Evolutionary conservation across 257 asterid genomes (phyloP).

Genomic region (Linaria vulgaris): DNA sequence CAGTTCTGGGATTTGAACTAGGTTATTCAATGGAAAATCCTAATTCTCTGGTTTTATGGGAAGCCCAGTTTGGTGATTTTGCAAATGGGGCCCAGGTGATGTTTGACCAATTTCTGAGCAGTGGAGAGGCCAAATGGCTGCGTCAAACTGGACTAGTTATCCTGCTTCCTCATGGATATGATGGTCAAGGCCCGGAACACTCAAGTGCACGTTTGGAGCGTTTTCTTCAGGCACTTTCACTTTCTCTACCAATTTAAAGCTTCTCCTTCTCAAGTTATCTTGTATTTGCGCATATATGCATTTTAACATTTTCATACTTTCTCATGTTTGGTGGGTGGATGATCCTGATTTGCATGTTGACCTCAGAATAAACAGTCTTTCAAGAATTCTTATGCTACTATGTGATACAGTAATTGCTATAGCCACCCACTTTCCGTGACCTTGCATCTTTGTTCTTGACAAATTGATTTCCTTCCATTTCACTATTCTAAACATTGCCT

Average conservation of each 20-base stretch:
- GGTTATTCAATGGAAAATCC: conserved; percentile 99
- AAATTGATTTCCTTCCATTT: background rate
- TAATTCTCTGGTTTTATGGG: conserved; percentile 83
- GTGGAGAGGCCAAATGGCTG: conserved; percentile 82
- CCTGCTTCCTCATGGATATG: conserved; percentile 75
- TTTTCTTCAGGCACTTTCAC: conserved; percentile 56
- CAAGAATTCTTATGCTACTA: background rate
- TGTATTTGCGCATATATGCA: conserved; percentile 16
- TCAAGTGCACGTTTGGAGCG: conserved; percentile 87
- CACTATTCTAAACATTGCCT: background rate
- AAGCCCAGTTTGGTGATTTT: conserved; percentile 81
- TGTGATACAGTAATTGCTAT: conserved; percentile 9
- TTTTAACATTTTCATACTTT: background rate
- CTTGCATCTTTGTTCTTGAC: background rate
- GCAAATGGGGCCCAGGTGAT: conserved; percentile 80
- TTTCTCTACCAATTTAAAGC: conserved; percentile 21
- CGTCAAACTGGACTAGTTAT: conserved; percentile 65
- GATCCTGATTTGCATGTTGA: conserved; percentile 9
- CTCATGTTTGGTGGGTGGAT: conserved; percentile 17
- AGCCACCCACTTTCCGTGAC: no score
- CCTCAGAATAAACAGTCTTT: background rate
- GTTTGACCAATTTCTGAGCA: conserved; percentile 70
- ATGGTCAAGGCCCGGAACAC: conserved; percentile 86
- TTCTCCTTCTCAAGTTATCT: conserved; percentile 17
- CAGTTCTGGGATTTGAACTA: conserved; percentile 86